These are phyloP conservation scores for Daldinia loculata DNA, from an alignment of 495 filamentous ascomycete species.

Conservation along the genomic window DNA sequence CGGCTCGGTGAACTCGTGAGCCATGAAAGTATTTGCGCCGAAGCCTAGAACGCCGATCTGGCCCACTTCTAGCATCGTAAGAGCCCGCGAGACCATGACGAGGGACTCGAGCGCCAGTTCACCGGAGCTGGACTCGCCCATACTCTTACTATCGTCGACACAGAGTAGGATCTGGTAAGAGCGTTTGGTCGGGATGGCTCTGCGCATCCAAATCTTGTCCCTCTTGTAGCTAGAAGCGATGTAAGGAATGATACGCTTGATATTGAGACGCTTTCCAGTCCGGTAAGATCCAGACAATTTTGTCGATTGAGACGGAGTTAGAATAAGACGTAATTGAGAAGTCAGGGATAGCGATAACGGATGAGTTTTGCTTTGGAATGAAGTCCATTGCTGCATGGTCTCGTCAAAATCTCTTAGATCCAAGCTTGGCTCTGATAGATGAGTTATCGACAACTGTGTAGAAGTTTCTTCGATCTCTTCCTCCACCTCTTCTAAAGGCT, in stretches of 20 bases:
- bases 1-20: slow-evolving; percentile 82
- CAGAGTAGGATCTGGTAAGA: slow-evolving; percentile 97
- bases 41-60: slow-evolving; percentile 91
- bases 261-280: slow-evolving; percentile 97
- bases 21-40: slow-evolving; percentile 83
- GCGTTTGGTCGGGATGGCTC: slow-evolving; percentile 87
- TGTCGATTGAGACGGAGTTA: slow-evolving; percentile 91
- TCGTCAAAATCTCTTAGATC: slow-evolving; percentile 59
- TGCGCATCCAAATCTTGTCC: slow-evolving; percentile 99
- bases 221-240: slow-evolving; percentile 97
- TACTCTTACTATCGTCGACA: slow-evolving; percentile 93
- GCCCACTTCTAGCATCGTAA: slow-evolving; percentile 92
- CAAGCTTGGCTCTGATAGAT: slow-evolving; percentile 61
- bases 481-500: slow-evolving; percentile 50
- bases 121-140: slow-evolving; percentile 75
- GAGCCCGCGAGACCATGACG: slow-evolving; percentile 81
- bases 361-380: slow-evolving; percentile 84
- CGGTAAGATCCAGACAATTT: slow-evolving; percentile 97
- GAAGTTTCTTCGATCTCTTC: slow-evolving; percentile 77
- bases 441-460: slow-evolving; percentile 74
- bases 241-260: slow-evolving; percentile 98
- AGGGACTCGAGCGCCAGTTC: slow-evolving; percentile 87
- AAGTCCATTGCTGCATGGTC: slow-evolving; percentile 82
- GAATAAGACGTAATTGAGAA: slow-evolving; percentile 93
- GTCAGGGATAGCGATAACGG: slow-evolving; percentile 86